Evolutionary conservation across 371 early-diverging fungal genomes (phyloP).

Genomic region (Mortierella sp.): DNA sequence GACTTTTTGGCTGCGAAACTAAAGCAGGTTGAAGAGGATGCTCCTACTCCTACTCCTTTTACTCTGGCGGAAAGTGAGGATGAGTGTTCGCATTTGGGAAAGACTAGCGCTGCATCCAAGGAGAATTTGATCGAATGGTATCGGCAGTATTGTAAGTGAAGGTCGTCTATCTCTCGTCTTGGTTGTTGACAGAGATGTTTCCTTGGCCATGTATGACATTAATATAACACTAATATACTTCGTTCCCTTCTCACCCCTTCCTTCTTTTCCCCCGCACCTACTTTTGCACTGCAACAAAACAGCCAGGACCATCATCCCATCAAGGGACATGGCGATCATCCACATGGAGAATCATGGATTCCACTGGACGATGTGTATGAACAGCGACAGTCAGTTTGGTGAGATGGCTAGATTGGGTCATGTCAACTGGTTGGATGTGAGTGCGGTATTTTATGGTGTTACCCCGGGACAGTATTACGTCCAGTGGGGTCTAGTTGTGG

Average conservation of each 20-base stretch:
- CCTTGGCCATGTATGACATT: background rate
- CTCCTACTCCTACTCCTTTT: background rate
- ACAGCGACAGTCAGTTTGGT: constrained; percentile 34
- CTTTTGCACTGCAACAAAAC: background rate
- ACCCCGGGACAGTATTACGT: constrained; percentile 25
- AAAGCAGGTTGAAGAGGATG: background rate
- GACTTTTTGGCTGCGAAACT: background rate
- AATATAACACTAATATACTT: background rate
- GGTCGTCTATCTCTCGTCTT: background rate
- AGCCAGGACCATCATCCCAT: constrained; percentile 23
- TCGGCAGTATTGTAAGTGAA: constrained; percentile 12
- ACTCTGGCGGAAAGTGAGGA: no score
- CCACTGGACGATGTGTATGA: constrained; percentile 36
- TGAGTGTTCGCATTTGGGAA: background rate
- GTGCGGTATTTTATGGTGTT: constrained; percentile 20
- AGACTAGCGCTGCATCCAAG: constrained; percentile 14
- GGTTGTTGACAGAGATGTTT: background rate
- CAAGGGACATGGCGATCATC: constrained; percentile 37
- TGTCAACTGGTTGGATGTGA: constrained; percentile 55
- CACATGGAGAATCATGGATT: constrained; percentile 23
- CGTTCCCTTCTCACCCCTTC: background rate
- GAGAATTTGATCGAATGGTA: constrained; percentile 21
- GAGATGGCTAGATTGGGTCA: constrained; percentile 29
- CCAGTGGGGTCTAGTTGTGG: constrained; percentile 22
- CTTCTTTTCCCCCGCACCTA: background rate